A percentile compares a stretch with the other conserved stretches of the same genome.
phyloP scores from a whole-genome alignment of 768 basidiomycete species.

The Pleurotus cornucopiae region DNA sequence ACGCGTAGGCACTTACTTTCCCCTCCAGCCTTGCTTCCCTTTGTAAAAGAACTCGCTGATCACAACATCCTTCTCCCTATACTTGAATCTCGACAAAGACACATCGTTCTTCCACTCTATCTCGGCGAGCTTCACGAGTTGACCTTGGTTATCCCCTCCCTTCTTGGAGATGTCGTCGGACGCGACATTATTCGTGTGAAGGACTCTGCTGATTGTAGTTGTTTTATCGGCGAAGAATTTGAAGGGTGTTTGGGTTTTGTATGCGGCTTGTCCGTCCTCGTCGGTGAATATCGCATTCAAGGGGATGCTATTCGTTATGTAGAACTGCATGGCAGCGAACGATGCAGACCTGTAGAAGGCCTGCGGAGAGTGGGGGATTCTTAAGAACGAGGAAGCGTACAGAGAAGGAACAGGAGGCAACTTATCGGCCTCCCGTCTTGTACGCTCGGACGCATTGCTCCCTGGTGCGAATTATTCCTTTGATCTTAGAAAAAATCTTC shows the following conservation, averaged over 20 bases:
- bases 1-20: constrained; percentile 14
- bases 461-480: constrained; percentile 1
- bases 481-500: constrained; percentile 7
- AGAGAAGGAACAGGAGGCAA: background rate
- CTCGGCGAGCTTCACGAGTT: constrained; percentile 16
- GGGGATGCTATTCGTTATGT: constrained; percentile 16
- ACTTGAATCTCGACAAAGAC: constrained; percentile 15
- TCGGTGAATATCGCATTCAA: constrained; percentile 18
- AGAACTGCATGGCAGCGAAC: constrained; percentile 16
- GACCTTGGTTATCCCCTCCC: constrained; percentile 1
- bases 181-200: constrained; percentile 4
- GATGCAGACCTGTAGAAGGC: background rate
- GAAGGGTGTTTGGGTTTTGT: constrained; percentile 17
- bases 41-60: constrained; percentile 21
- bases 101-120: constrained; percentile 19
- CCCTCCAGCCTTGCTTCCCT: constrained; percentile 17
- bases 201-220: constrained; percentile 15
- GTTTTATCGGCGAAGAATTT: constrained; percentile 15
- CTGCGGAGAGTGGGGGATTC: background rate
- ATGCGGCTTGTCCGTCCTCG: constrained; percentile 20
- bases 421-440: background rate
- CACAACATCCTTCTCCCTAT: constrained; percentile 15
- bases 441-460: constrained; percentile 3
- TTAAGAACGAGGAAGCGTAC: background rate
- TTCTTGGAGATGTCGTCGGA: constrained; percentile 5